phyloP scores from a whole-genome alignment of 371 early-diverging fungal genomes.

The Apophysomyces variabilis region DNA sequence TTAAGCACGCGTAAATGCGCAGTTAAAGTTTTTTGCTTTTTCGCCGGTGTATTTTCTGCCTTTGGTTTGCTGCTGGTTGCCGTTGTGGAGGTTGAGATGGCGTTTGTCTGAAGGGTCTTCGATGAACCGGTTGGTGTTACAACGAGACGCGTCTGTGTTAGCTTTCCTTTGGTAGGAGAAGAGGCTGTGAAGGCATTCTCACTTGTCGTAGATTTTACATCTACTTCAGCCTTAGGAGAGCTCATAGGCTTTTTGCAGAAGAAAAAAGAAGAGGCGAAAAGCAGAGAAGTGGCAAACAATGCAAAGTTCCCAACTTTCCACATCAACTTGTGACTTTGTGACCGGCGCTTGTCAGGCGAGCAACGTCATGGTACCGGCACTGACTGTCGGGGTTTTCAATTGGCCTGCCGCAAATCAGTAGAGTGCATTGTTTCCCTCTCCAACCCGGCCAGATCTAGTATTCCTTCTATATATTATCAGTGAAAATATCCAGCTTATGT shows the following conservation, averaged over 20 bases:
- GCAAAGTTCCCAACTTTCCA: slow-evolving; percentile 2
- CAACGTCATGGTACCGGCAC: slow-evolving; percentile 1
- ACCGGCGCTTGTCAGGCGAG: not conserved
- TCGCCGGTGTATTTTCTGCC: not conserved
- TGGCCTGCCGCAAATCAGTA: not conserved
- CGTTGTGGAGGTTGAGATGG: not conserved
- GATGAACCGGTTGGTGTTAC: not conserved
- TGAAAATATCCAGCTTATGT: too few species aligned
- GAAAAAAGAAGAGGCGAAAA: not conserved
- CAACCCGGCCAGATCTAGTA: too few species aligned
- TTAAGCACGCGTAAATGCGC: not conserved
- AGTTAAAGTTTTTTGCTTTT: slow-evolving; percentile 1
- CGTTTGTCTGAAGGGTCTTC: not conserved
- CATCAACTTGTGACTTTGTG: slow-evolving; percentile 2
- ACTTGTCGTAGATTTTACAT: not conserved
- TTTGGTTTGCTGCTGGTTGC: not conserved
- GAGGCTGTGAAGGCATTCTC: not conserved
- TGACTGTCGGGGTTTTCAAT: not conserved
- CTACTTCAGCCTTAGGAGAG: slow-evolving; percentile 1
- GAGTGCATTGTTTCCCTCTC: too few species aligned
- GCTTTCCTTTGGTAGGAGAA: not conserved
- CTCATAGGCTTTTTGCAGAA: not conserved
- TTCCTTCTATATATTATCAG: too few species aligned
- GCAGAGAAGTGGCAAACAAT: not conserved
- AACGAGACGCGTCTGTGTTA: slow-evolving; percentile 1